Evolutionary conservation across 176 grass and related monocot species (phyloP).

Genomic region (Eragrostis curvula): DNA sequence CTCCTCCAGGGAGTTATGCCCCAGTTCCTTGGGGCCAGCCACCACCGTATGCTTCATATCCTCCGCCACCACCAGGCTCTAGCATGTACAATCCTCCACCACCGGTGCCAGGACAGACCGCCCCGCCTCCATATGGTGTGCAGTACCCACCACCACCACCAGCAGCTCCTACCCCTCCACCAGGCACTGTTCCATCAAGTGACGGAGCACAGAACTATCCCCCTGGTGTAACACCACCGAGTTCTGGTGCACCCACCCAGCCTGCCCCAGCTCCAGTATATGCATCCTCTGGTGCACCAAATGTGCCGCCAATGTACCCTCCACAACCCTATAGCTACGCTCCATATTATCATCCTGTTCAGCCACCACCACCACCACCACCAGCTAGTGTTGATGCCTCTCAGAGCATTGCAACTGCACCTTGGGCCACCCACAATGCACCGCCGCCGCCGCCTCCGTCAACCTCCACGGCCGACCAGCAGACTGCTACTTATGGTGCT

Average conservation of each 20-base stretch:
- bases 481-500: slow-evolving; percentile 46
- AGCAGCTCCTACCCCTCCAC: slow-evolving; percentile 63
- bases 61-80: slow-evolving; percentile 68
- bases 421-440: slow-evolving; percentile 66
- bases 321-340: slow-evolving; percentile 68
- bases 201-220: slow-evolving; percentile 61
- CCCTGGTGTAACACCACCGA: slow-evolving; percentile 61
- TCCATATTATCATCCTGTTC: slow-evolving; percentile 71
- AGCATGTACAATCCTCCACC: slow-evolving; percentile 62
- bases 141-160: slow-evolving; percentile 62
- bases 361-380: slow-evolving; percentile 57
- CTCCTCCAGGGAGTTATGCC: slow-evolving; percentile 77
- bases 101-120: slow-evolving; percentile 56
- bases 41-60: slow-evolving; percentile 74
- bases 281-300: slow-evolving; percentile 57
- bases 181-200: slow-evolving; percentile 58
- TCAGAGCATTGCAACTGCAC: slow-evolving; percentile 72
- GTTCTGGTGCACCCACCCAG: slow-evolving; percentile 50
- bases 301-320: slow-evolving; percentile 50
- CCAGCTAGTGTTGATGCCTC: slow-evolving; percentile 60
- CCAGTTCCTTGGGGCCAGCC: slow-evolving; percentile 80
- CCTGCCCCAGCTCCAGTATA: slow-evolving; percentile 59
- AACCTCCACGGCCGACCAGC: slow-evolving; percentile 45
- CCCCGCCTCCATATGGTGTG: slow-evolving; percentile 56
- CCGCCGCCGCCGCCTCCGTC: slow-evolving; percentile 43